phyloP scores from a whole-genome alignment of 331 rosid genomes.

The Pyracantha coccinea region DNA sequence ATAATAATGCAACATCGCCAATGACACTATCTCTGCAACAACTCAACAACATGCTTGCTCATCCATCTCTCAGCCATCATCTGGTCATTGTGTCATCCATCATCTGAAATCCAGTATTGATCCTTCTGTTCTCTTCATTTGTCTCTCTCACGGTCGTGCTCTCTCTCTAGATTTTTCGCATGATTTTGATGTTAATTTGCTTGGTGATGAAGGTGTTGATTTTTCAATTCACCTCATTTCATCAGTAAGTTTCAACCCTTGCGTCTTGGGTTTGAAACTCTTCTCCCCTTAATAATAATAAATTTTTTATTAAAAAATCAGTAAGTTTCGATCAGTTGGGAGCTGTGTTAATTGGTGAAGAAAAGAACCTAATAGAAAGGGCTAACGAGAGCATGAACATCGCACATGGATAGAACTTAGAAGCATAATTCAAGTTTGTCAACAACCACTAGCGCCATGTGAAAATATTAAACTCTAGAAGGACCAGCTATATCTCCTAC shows the following conservation, averaged over 20 bases:
- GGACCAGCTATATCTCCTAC: fast-evolving
- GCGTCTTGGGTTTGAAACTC: too few species aligned
- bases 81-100: neutral
- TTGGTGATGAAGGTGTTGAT: neutral
- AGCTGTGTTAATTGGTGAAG: too few species aligned
- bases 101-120: neutral
- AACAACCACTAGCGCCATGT: neutral
- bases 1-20: neutral
- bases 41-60: neutral
- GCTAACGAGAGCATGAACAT: neutral
- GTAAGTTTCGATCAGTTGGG: too few species aligned
- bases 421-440: neutral
- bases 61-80: neutral
- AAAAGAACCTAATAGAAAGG: neutral
- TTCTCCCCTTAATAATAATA: too few species aligned
- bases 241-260: neutral
- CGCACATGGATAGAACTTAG: neutral
- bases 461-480: neutral
- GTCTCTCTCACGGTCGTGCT: neutral
- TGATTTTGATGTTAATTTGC: neutral
- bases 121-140: neutral
- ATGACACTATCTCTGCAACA: neutral
- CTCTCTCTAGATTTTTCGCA: neutral
- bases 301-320: too few species aligned
- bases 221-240: neutral